These are phyloP conservation scores for Phalaenopsis hybrid DNA, from an alignment of 116 monocot species.

Conservation along the genomic window DNA sequence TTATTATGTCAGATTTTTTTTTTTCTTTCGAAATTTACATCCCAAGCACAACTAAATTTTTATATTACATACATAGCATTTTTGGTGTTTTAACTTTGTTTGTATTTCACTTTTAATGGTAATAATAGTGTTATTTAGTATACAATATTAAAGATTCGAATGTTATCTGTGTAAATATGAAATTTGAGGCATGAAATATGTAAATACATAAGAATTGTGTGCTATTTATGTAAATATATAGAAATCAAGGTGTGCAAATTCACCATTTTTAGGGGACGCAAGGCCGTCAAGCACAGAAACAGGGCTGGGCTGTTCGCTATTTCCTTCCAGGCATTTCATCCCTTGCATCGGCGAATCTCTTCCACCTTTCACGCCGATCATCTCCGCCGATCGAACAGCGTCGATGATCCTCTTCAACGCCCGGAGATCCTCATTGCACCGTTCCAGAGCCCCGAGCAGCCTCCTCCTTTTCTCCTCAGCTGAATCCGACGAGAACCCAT, in stretches of 20 bases:
- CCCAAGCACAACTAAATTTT: too few species aligned
- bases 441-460: conserved; percentile 75
- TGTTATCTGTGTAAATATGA: too few species aligned
- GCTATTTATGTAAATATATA: neutral
- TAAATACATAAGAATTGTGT: neutral
- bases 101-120: too few species aligned
- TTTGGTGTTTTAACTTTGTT: too few species aligned
- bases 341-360: neutral
- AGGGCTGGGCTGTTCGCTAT: conserved; percentile 29
- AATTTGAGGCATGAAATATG: too few species aligned
- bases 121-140: too few species aligned
- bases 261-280: conserved; percentile 22
- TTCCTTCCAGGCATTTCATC: conserved; percentile 11
- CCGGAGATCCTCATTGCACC: conserved; percentile 79
- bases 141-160: too few species aligned
- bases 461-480: conserved; percentile 68
- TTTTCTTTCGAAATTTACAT: too few species aligned
- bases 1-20: too few species aligned
- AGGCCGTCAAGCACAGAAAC: conserved; percentile 30
- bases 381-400: conserved; percentile 37
- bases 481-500: conserved; percentile 10
- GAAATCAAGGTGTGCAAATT: neutral
- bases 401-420: conserved; percentile 78
- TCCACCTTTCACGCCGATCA: neutral
- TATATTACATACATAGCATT: too few species aligned